Evolutionary conservation across 495 filamentous ascomycete genomes (phyloP).

Genomic region (Friedmanniomyces simplex): DNA sequence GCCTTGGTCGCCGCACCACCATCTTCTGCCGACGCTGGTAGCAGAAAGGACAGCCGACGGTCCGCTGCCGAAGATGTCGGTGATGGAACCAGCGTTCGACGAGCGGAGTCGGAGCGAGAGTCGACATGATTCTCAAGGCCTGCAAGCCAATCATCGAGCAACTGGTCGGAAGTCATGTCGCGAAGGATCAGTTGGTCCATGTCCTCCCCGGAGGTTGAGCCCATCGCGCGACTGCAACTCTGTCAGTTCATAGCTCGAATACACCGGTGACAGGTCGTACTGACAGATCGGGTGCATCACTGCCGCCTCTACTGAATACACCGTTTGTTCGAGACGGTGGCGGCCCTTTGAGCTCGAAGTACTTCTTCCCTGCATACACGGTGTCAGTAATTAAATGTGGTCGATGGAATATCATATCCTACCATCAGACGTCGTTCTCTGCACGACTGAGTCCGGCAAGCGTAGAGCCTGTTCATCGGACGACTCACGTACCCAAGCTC

Average conservation of each 20-base stretch:
- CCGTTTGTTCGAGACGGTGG: background rate
- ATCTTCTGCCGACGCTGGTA: background rate
- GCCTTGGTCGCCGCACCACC: background rate
- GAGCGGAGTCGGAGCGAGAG: background rate
- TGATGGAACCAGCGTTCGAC: background rate
- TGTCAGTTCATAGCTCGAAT: background rate
- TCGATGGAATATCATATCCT: background rate
- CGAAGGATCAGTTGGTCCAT: background rate
- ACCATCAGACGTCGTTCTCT: background rate
- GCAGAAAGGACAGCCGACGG: background rate
- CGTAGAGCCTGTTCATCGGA: background rate
- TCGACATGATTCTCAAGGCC: background rate
- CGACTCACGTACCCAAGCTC: background rate
- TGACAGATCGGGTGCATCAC: background rate
- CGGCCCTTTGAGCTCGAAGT: background rate
- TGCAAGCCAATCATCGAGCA: background rate
- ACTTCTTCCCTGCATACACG: background rate
- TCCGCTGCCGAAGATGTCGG: background rate
- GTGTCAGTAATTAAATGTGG: background rate
- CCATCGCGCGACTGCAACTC: background rate
- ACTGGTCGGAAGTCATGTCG: background rate
- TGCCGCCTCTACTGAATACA: background rate
- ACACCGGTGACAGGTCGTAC: background rate
- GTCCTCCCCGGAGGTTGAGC: background rate
- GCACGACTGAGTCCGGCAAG: background rate